A percentile compares a stretch with the other conserved stretches of the same genome.
Evolutionary conservation across 148 eudicot species (phyloP).

Genomic region (Bassia scoparia): DNA sequence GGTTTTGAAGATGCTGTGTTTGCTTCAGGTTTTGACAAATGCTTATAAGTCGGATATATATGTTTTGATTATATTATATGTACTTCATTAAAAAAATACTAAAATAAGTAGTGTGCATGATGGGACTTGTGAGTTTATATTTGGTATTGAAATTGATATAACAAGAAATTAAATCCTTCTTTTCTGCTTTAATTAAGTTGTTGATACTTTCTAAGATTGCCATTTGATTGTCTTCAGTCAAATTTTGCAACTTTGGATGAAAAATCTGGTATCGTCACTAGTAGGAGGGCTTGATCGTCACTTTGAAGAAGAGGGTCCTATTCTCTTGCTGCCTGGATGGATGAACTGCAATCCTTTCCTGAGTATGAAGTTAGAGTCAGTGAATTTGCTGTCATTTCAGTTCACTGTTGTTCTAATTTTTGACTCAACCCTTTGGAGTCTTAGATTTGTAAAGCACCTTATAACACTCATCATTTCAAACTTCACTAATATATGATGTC

Average conservation of each 20-base stretch:
- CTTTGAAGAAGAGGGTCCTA: slow-evolving; percentile 98
- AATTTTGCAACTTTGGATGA: slow-evolving; percentile 93
- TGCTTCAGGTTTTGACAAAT: no score
- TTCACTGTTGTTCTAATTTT: no score
- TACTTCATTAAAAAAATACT: no score
- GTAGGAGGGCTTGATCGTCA: slow-evolving; percentile 97
- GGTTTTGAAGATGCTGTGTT: background rate
- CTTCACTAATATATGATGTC: background rate
- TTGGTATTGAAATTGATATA: background rate
- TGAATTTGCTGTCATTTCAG: slow-evolving; percentile 27
- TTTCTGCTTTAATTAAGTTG: background rate
- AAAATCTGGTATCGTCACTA: slow-evolving; percentile 74
- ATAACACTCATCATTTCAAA: no score
- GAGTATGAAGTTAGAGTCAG: slow-evolving; percentile 91
- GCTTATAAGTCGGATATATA: no score
- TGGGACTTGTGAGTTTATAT: no score
- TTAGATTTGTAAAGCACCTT: no score
- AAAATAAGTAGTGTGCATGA: no score
- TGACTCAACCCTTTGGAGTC: no score
- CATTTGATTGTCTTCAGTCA: slow-evolving; percentile 46
- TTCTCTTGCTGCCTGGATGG: slow-evolving; percentile 88
- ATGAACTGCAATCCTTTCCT: slow-evolving; percentile 83
- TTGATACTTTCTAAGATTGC: background rate
- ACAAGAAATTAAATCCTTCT: background rate
- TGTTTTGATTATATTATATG: no score